Conservation (phyloP, 192 early-diverging fungal genomes). For the Podila epigama region DNA sequence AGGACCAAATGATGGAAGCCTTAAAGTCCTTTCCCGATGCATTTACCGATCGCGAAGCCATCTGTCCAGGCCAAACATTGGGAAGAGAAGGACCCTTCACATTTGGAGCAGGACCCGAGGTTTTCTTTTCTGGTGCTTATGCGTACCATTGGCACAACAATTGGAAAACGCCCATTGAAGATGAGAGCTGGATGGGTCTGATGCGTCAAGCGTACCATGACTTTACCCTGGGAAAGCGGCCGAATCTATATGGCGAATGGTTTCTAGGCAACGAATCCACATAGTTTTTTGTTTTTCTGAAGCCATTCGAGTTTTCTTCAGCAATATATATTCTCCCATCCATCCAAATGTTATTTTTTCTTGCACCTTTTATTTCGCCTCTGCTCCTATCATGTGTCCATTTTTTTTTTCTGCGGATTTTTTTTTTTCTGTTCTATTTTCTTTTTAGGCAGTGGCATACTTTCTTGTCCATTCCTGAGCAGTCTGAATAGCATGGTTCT, state of each 20-base stretch:
- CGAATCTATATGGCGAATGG: conserved; percentile 48
- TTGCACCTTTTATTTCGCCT: background rate
- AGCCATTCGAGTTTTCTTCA: background rate
- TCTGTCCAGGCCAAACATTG: conserved; percentile 16
- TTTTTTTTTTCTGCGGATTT: background rate
- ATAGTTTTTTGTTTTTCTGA: background rate
- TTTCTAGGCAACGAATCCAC: background rate
- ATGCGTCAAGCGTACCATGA: conserved; percentile 36
- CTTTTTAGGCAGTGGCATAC: conserved; percentile 42
- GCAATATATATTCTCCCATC: background rate
- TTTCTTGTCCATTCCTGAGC: conserved; percentile 55
- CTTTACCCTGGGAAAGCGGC: conserved; percentile 26
- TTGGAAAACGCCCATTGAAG: conserved; percentile 23
- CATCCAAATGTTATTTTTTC: background rate
- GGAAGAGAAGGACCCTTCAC: too few relatives aligned
- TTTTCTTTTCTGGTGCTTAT: conserved; percentile 41
- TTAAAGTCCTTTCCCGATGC: conserved; percentile 20
- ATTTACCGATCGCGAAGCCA: conserved; percentile 6
- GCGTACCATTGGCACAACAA: conserved; percentile 52
- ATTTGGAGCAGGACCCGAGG: conserved; percentile 33
- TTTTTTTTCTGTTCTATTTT: background rate
- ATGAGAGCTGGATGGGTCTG: conserved; percentile 43
- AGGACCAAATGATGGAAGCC: conserved; percentile 20
- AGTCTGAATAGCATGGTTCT: conserved; percentile 81
- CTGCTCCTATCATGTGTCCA: background rate